Base-by-base conservation (phyloP, 176 grass and related monocot genomes). In the Aegilops umbellulata region DNA sequence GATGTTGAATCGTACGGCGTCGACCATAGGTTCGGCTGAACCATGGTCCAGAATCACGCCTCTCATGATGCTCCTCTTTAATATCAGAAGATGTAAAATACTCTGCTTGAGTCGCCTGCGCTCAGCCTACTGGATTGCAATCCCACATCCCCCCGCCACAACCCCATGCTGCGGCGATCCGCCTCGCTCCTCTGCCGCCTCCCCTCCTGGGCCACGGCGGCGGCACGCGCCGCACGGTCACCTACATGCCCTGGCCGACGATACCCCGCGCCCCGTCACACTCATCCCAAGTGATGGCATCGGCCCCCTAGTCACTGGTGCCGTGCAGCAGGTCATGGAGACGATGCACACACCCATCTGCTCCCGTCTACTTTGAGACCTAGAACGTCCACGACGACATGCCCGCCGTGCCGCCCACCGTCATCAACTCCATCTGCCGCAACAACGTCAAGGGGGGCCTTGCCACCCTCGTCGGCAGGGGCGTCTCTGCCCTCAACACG, bases 161-260 rank as follows among this genome's bases (percentile, higher is more conserved):
- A 2, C 31, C 32, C 73, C 39, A 97, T 97, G 92, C 89, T 89
- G 85, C 66, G 95, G 79, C 65, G 95, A 97, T 87, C 89, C 76
- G 49, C 80, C 12, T 80, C 86, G 14, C 84, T 95, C 41, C 91
- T 97, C 47, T 89, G 89, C 76, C 85, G 87, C 11, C 87, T 36
- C 77, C 82, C 5, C 34, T 85, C 34, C 76, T 44, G 4, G 76
- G 76, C 63, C 80, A 83, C 16, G 83, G 27, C 2, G 47, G 22
- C 61, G 87, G 12, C 22, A 58, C 58, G 65, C 85, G 84, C 47
- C 95, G 91, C 26, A 93, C 79, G 12, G 91, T 98, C 80, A 98
- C 95, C 77, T 98, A 98, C 91, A 98, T 95, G 95, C 95, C 95
- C 19, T 80, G 93, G 39, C 95, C 65, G 95, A 98, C 77, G 95